Evolutionary conservation across 371 early-diverging fungal species (phyloP).

Genomic region (Mortierella sp.): DNA sequence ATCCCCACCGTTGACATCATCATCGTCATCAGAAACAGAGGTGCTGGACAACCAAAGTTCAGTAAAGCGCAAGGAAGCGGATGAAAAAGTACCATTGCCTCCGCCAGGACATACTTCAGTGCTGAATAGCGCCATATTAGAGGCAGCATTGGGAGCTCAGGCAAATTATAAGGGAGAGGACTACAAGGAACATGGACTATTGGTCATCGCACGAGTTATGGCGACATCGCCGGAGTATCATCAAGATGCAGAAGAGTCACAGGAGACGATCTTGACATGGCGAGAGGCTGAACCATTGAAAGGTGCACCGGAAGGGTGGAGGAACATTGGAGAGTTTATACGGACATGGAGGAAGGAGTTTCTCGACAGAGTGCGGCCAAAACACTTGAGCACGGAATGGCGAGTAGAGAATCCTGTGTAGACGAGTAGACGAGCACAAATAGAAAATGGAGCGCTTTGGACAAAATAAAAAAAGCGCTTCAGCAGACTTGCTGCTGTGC

Average conservation of each 20-base stretch:
- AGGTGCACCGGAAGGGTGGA: conserved; percentile 29
- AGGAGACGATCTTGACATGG: conserved; percentile 35
- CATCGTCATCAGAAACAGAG: neutral
- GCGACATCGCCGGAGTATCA: conserved; percentile 37
- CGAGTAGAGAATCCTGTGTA: conserved; percentile 37
- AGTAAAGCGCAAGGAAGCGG: neutral
- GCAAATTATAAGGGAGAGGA: conserved; percentile 29
- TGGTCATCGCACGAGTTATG: conserved; percentile 45
- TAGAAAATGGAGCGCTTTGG: neutral
- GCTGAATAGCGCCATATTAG: conserved; percentile 19
- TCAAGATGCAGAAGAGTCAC: conserved; percentile 28
- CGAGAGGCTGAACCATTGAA: conserved; percentile 20
- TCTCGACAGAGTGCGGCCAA: conserved; percentile 23
- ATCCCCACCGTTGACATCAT: too few relatives aligned
- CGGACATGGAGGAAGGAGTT: conserved; percentile 47
- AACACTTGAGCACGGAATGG: conserved; percentile 44
- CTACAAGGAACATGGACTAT: conserved; percentile 47
- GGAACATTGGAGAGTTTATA: conserved; percentile 35
- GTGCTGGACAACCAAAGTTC: neutral
- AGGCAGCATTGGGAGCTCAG: conserved; percentile 33
- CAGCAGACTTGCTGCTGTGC: too few relatives aligned
- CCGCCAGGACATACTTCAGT: conserved; percentile 37
- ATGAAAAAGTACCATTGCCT: conserved; percentile 24
- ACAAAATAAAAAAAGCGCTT: neutral
- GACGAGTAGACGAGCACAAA: neutral